These are phyloP conservation scores for Trametes hirsuta DNA, from an alignment of 1,284 basidiomycete genomes.

Conservation along the genomic window DNA sequence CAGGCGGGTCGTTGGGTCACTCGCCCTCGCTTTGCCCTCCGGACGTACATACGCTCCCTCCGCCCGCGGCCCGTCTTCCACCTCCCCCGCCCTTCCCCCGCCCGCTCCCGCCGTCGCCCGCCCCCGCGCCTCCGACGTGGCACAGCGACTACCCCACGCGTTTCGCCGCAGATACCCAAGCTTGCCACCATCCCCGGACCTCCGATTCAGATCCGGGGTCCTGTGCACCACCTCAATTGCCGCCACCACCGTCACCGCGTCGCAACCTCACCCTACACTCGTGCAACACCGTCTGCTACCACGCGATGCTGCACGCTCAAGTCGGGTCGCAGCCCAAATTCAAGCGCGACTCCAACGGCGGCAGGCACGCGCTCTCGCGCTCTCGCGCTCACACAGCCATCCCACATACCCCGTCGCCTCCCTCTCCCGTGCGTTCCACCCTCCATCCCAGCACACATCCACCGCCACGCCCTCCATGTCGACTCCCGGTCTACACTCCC, in stretches of 20 bases:
- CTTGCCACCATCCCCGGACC: neutral
- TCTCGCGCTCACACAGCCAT: neutral
- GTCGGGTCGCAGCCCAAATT: constrained; percentile 8
- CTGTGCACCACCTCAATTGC: constrained; percentile 18
- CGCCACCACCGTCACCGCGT: constrained; percentile 17
- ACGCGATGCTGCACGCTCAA: constrained; percentile 8
- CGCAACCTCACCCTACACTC: neutral
- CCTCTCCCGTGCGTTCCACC: constrained; percentile 19
- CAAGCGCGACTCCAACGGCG: constrained; percentile 14
- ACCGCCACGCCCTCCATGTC: constrained; percentile 2
- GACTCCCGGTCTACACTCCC: neutral
- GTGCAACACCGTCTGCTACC: neutral
- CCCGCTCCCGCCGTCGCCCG: constrained; percentile 10
- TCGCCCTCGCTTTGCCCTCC: constrained; percentile 21
- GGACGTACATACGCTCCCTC: constrained; percentile 12
- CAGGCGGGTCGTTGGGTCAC: constrained; percentile 24
- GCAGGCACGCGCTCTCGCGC: constrained; percentile 21
- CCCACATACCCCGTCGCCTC: constrained; percentile 20
- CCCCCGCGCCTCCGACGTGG: constrained; percentile 1
- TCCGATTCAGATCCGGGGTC: constrained; percentile 18
- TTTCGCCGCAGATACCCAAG: neutral
- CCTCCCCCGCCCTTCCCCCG: constrained; percentile 7
- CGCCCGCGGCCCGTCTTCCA: constrained; percentile 9
- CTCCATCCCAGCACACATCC: constrained; percentile 4
- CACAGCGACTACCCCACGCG: constrained; percentile 2